Evolutionary conservation across 106 monocot species (phyloP), one percentile per base, ranked within the genome.

Genomic region (Allium fistulosum): DNA sequence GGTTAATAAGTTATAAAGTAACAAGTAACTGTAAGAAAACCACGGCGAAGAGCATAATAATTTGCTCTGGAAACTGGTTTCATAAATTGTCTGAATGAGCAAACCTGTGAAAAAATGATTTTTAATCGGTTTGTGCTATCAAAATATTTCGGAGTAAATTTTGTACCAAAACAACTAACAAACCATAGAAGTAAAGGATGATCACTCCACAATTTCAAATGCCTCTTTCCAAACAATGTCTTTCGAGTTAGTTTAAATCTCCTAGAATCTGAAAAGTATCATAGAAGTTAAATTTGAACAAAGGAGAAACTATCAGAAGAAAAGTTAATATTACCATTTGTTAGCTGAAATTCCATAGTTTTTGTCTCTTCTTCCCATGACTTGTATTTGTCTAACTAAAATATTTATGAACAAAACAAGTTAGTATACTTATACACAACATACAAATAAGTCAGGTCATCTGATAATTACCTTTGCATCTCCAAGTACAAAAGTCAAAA

Each of bases 351-450:
- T 0, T 80, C 67, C 47, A 84, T 53, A 48, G 66, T 71, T 51
- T 16, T 69, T n/a, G 84, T 84, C 77, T 80, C 80, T 58, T 84
- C 80, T 68, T 84, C 84, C 84, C 68, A 68, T 1, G 46, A 15
- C 11, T 49, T 66, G 77, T 80, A 84, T 71, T 14, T 71, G 37
- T 65, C 80, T 37, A 84, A 67, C 84, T 84, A 70, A 58, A 56
- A 18, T 13, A 62, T 53, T 53, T 13, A 53, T 53, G 52, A 53
- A 1, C 9, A 10, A 9, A 53, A 53, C 52, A 13, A 22, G 22
- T 22, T 22, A 22, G 22, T 22, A 22, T 22, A 22, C 22, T 22
- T 22, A 22, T 22, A 22, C 22, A 22, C 22, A 22, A 22, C 22
- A 22, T 22, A 22, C 22, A 22, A 22, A 22, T 22, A 22, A 22